These are phyloP conservation scores for Angophora floribunda DNA, from an alignment of 345 rosid species.

Conservation along the genomic window DNA sequence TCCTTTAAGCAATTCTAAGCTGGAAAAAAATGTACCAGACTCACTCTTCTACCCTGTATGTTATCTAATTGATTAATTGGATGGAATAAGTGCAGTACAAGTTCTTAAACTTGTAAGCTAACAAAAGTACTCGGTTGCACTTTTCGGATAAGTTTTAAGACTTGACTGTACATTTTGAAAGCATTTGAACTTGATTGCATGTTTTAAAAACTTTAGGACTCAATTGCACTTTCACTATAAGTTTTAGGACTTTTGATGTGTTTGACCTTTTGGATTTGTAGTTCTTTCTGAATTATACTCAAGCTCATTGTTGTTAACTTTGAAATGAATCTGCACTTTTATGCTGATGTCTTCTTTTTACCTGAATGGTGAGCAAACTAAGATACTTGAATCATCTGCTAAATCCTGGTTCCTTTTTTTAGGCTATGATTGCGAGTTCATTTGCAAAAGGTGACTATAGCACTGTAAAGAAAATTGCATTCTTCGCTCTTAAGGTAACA, in stretches of 20 bases:
- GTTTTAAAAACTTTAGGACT: background rate
- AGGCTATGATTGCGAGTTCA: slow-evolving; percentile 42
- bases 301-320: background rate
- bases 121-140: background rate
- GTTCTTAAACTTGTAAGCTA: background rate
- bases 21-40: background rate
- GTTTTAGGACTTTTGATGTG: background rate
- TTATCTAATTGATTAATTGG: background rate
- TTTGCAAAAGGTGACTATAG: slow-evolving; percentile 21
- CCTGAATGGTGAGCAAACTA: background rate
- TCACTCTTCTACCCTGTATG: background rate
- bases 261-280: background rate
- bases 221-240: background rate
- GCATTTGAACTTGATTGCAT: background rate
- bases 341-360: background rate
- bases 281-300: background rate
- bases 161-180: background rate
- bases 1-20: background rate
- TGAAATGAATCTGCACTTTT: background rate
- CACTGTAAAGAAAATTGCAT: slow-evolving; percentile 21
- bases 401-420: background rate
- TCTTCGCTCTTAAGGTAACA: slow-evolving; percentile 22
- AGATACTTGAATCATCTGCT: background rate
- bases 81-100: background rate
- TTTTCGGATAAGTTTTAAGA: background rate